Base-by-base conservation (phyloP, 352 stramenopile genomes). In the Phytophthora hibernalis region DNA sequence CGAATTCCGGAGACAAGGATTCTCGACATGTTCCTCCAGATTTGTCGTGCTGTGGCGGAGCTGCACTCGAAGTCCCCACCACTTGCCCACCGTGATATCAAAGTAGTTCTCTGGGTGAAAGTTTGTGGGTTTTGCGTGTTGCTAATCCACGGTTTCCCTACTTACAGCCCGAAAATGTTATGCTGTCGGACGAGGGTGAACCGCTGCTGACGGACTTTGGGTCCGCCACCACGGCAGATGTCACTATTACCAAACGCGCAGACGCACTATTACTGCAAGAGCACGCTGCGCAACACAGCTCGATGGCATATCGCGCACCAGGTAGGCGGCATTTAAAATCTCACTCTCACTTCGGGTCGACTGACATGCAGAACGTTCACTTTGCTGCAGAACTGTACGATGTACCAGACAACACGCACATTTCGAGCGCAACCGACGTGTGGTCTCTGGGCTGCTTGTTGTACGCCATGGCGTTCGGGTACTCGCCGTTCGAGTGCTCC, bases 201-300 rank as follows among this genome's bases (percentile, higher is more conserved):
- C 89, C 89, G 3, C 63, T 97, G 35, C 65, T 97, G 54, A 96
- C 88, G n/a, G 90, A 97, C 62, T 96, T 97, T 79, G 90, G 90
- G 0, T 96, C 88, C 1, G 72, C 91, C 51, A 79, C 75, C 10
- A 72, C 74, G 45, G 87, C 80, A 20, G 79, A 96, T 48, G 70
- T 91, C 24, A 74, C 60, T 8, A 84, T 97, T 30, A 63, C 74
- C 9, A 92, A 84, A 55, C 85, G 88, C 7, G 78, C 80, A 0
- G 90, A 97, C 48, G 90, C 90, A 8, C 56, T 97, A n/a, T 53
- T 93, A 45, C 53, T 96, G 2, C 90, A 97, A 66, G 90, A 97
- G 44, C 74, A 83, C 24, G 88, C 90, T n/a, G 82, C 89, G 5
- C 86, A 91, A 35, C 78, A 88, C 42, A 95, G 85, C 60, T 97